Evolutionary conservation across 2,329 filamentous ascomycete genomes (phyloP).

Genomic region (Myotisia sp.): DNA sequence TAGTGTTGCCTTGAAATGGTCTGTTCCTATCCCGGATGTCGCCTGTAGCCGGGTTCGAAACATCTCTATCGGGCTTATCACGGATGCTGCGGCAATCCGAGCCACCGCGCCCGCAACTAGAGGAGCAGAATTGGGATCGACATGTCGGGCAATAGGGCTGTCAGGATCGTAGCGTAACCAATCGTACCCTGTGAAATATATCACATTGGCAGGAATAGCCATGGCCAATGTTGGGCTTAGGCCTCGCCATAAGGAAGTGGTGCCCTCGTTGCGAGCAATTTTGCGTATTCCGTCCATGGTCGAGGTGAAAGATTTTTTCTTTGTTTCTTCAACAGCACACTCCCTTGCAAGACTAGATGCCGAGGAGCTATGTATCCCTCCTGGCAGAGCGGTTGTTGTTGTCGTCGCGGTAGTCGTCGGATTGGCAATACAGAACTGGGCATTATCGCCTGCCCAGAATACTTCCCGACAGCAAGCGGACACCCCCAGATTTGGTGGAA

Average conservation of each 20-base stretch:
- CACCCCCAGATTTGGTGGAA: conserved; percentile 75
- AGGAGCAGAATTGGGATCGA: conserved; percentile 60
- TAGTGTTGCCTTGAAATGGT: conserved; percentile 67
- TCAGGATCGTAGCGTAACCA: conserved; percentile 63
- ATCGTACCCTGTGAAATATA: conserved; percentile 97
- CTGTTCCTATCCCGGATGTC: conserved; percentile 41
- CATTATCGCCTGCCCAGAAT: conserved; percentile 83
- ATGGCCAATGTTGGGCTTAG: conserved; percentile 88
- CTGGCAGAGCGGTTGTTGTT: conserved; percentile 11
- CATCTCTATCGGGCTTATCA: conserved; percentile 83
- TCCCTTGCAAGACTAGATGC: conserved; percentile 35
- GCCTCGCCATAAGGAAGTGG: conserved; percentile 77
- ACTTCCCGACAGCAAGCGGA: conserved; percentile 93
- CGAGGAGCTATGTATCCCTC: conserved; percentile 23
- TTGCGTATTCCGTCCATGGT: conserved; percentile 86
- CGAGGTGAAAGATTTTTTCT: conserved; percentile 70
- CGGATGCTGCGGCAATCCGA: conserved; percentile 63
- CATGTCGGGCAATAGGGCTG: conserved; percentile 53
- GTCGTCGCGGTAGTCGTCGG: background rate
- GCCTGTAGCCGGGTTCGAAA: conserved; percentile 88
- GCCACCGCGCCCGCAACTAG: conserved; percentile 67
- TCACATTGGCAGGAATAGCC: conserved; percentile 89
- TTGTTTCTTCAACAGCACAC: conserved; percentile 78
- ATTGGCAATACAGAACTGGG: conserved; percentile 65
- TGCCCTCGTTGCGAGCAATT: conserved; percentile 84